Base-by-base conservation (phyloP, 805 yeast species). In the Candida verbasci region DNA sequence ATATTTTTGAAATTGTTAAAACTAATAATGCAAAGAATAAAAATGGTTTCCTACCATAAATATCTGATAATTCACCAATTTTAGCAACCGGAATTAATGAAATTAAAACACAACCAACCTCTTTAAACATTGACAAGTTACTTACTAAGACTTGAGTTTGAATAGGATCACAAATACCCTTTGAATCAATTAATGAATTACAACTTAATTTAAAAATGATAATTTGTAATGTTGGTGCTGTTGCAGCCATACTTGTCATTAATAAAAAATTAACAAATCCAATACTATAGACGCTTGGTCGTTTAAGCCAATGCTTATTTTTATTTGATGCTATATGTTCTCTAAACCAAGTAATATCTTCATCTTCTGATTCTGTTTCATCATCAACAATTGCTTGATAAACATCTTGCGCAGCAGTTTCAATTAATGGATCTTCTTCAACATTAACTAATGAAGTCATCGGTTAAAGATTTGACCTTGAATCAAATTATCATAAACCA, bases 211-310 rank as follows among this genome's bases (percentile, higher is more conserved):
- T 55, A 39, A 47, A 45, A n/a, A 50, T 29, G 43, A 55, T 34
- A 47, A 59, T 40, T 43, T 62, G 56, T 27, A 31, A 40, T 9
- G 41, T 37, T 24, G 42, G 40, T 17, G 12, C 36, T 12, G 42
- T 32, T 4, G 37, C 34, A 5, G 37, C 23, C 27, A 35, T 6
- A 62, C 76, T 55, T 23, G 73, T 46, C 10, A 74, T 60, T 33
- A 56, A 54, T 4, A 71, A 17, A 17, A 73, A 61, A 2, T 70
- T 23, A 1, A 68, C 52, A 2, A 60, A 24, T 20, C 75, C 62
- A 6, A 80, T 48, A 50, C 71, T 56, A n/a, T 54, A 44, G 9
- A 75, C 55, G 3, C 78, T 67, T 0, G 87, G 87, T 31, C 78
- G 60, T 12, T 56, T 56, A 37, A 65, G 57, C 80, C 83, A 78